These are phyloP conservation scores for Exophiala spinifera DNA, from an alignment of 2,329 filamentous ascomycete species.

Conservation along the genomic window DNA sequence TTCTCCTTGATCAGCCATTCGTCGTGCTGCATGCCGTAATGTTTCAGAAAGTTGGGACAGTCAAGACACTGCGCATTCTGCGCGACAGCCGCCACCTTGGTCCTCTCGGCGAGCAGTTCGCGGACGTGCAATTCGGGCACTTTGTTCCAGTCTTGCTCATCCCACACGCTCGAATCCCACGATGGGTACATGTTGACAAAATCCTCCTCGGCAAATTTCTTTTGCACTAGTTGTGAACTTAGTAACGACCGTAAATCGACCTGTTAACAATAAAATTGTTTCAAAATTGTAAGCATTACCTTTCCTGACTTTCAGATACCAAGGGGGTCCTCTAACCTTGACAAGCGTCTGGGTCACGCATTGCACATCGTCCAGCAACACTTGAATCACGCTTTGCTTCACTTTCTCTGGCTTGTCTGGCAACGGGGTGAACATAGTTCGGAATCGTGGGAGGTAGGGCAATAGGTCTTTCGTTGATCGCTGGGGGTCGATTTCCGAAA, in stretches of 20 bases:
- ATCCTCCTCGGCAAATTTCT: slow-evolving; percentile 63
- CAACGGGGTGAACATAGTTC: slow-evolving; percentile 63
- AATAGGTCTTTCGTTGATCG: slow-evolving; percentile 81
- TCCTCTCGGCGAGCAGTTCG: slow-evolving; percentile 72
- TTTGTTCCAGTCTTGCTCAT: slow-evolving; percentile 74
- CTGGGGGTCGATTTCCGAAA: slow-evolving; percentile 64
- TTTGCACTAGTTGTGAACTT: slow-evolving; percentile 45
- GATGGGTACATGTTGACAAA: slow-evolving; percentile 66
- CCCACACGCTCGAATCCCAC: slow-evolving; percentile 74
- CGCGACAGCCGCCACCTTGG: slow-evolving; percentile 60
- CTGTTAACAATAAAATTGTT: slow-evolving; percentile 23
- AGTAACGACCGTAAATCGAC: slow-evolving; percentile 40
- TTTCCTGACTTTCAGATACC: slow-evolving; percentile 50
- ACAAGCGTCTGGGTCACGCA: slow-evolving; percentile 71
- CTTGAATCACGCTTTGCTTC: slow-evolving; percentile 62
- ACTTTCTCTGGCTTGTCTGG: slow-evolving; percentile 67
- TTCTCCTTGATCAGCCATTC: slow-evolving; percentile 96
- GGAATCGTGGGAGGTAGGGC: slow-evolving; percentile 73
- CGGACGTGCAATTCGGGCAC: slow-evolving; percentile 80
- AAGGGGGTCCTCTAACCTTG: slow-evolving; percentile 49
- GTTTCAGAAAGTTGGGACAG: slow-evolving; percentile 80
- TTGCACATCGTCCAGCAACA: slow-evolving; percentile 76
- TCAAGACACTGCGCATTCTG: slow-evolving; percentile 62
- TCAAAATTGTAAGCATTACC: slow-evolving; percentile 36
- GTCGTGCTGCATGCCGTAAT: slow-evolving; percentile 94